phyloP scores from a whole-genome alignment of 2,329 filamentous ascomycete genomes.

The Aspergillus arachidicola region DNA sequence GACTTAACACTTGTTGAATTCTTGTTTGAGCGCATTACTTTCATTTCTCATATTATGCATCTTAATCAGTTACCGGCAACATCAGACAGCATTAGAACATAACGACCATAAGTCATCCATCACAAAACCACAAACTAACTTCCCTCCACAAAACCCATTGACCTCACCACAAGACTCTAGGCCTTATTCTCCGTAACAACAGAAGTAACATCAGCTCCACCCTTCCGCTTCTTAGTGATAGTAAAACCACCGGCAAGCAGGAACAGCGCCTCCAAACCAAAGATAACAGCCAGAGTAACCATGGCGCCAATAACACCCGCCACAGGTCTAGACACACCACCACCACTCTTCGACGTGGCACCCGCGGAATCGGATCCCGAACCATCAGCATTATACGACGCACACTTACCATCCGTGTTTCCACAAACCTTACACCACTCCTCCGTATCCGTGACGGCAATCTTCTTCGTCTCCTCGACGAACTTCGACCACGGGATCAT shows the following conservation, averaged over 20 bases:
- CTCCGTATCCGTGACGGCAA: slow-evolving; percentile 63
- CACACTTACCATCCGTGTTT: slow-evolving; percentile 60
- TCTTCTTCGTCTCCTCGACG: slow-evolving; percentile 60
- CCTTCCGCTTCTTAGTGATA: not conserved
- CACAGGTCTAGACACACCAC: slow-evolving; percentile 65
- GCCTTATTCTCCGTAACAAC: slow-evolving; percentile 1
- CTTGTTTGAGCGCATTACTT: not conserved
- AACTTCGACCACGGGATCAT: slow-evolving; percentile 71
- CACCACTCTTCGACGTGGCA: slow-evolving; percentile 27
- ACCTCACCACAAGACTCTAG: not conserved
- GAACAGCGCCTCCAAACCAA: slow-evolving; percentile 1
- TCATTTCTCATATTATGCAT: not conserved
- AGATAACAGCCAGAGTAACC: slow-evolving; percentile 55
- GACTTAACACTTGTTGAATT: not conserved
- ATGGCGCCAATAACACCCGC: slow-evolving; percentile 75
- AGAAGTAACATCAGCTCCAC: not conserved
- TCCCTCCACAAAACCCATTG: not conserved
- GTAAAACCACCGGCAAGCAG: not conserved
- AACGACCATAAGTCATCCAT: not conserved
- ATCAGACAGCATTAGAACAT: slow-evolving; percentile 1
- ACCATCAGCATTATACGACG: slow-evolving; percentile 16
- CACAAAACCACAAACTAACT: not conserved
- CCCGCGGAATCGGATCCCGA: slow-evolving; percentile 17
- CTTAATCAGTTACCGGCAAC: not conserved
- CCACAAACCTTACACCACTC: slow-evolving; percentile 75